Conservation (phyloP, 257 asterid genomes). For the Solanum medicagineum region DNA sequence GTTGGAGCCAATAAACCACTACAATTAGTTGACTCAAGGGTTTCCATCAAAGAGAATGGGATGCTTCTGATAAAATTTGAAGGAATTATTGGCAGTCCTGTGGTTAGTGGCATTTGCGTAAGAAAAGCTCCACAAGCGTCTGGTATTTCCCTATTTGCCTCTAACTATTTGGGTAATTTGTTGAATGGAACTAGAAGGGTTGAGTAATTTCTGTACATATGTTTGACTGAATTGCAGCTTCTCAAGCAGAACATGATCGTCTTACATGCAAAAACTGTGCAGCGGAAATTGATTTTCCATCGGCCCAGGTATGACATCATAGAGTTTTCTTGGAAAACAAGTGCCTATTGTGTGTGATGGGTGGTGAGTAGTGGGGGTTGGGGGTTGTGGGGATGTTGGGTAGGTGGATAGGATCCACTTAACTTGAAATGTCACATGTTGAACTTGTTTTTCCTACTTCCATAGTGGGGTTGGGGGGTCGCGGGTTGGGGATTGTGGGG, state of each 20-base stretch:
- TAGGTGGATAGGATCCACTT: no score
- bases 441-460: no score
- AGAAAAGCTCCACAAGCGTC: constrained; percentile 38
- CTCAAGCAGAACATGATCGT: constrained; percentile 21
- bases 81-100: constrained; percentile 70
- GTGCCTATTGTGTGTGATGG: no score
- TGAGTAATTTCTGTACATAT: neutral
- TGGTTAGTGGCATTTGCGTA: constrained; percentile 84
- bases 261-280: constrained; percentile 63
- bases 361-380: no score
- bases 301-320: constrained; percentile 52
- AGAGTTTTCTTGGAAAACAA: neutral
- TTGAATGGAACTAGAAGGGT: neutral
- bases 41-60: constrained; percentile 55
- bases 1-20: constrained; percentile 90
- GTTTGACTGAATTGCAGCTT: constrained; percentile 28
- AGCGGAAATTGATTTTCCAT: constrained; percentile 49
- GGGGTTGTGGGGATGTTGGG: no score
- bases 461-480: no score
- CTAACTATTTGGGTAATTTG: neutral
- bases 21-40: constrained; percentile 63
- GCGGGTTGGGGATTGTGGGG: neutral
- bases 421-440: no score
- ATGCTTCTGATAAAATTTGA: constrained; percentile 56
- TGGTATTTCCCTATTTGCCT: constrained; percentile 23